Evolutionary conservation across 1,284 basidiomycete genomes (phyloP), one percentile per base, ranked within the genome.

Genomic region (Fomitiporia mediterranea): DNA sequence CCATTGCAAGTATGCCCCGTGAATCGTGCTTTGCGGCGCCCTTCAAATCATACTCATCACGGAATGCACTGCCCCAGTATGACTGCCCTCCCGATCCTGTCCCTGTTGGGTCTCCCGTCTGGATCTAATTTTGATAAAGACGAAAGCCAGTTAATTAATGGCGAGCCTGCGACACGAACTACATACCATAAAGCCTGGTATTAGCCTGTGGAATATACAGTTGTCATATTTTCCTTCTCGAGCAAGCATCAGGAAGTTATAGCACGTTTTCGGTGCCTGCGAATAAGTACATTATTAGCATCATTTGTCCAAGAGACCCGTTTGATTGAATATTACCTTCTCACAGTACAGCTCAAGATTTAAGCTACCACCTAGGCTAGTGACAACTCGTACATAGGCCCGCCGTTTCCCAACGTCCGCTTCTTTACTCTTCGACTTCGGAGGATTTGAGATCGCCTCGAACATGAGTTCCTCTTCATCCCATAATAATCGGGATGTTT

Each of bases 381-480:
- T 98, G 49, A 92, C 82, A 44, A 98, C 86, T 4, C 92, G 89
- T 34, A 94, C 89, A 70, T 95, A 96, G 1, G 91, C 93, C 62
- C 89, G 87, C 58, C 84, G 87, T 71, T 92, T 94, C 55, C 87
- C 87, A 44, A 89, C 81, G 66, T 94, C 95, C 72, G 91, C 98
- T 70, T 92, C 95, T 72, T 94, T 94, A 8, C 85, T 87, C 68
- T 91, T 89, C 2, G 85, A 84, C 69, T 89, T 89, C 0, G 74
- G 74, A 21, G 84, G 83, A 61, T 84, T 89, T 17, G 83, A 80
- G 62, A 96, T 82, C 37, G 90, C 89, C 67, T 94, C 92, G 63
- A 93, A 96, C 93, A 95, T 94, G 28, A 94, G 76, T 71, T 95
- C 92, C 70, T 91, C 89, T 84, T 96, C 94, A 68, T 97, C 94